Base-by-base conservation (phyloP, 345 rosid genomes). In the Garcia nutans region DNA sequence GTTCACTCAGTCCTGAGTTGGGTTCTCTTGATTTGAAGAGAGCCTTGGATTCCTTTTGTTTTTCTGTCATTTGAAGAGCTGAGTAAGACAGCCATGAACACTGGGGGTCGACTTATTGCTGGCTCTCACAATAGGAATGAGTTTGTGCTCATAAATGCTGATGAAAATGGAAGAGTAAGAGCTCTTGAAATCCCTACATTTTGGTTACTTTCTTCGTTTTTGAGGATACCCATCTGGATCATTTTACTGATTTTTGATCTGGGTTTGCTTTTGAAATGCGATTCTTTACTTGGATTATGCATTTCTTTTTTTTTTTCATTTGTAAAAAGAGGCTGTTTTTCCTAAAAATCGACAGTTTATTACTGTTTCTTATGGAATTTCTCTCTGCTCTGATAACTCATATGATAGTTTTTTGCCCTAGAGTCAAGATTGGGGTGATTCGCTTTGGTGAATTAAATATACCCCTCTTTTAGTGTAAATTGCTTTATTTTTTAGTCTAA, bases 51-150 rank as follows among this genome's bases (percentile, higher is more conserved):
- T 57, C 59, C 44, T 26, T 26, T 76, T 13, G 68, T 33, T 33
- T 2, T 33, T 33, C 41, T 33, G 3, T 33, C 5, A 76, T 82
- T 69, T 66, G 65, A 63, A 62, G 75, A 71, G 76, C 11, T 67
- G 63, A 50, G 57, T 28, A 20, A 23, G 22, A 59, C 23, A 54
- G 74, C 64, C 74, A 94, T 94, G 97, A 87, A 90, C 81, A 94
- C 98, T 60, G 89, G 97, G 8, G 98, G 98, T 63, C 85, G 97
- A 42, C 97, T 94, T 76, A 72, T 94, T 85, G 98, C 97, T 79
- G 97, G 98, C 8, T 94, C 98, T 77, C 97, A 94, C 78, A 92
- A 94, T 78, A 83, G 98, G 80, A 94, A 94, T 78, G 98, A 94
- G 84, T 92, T 94, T 82, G 97, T 92, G 52, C 88, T 92, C 54